Evolutionary conservation across 352 stramenopile species (phyloP).

Genomic region (Phytophthora pinifolia): DNA sequence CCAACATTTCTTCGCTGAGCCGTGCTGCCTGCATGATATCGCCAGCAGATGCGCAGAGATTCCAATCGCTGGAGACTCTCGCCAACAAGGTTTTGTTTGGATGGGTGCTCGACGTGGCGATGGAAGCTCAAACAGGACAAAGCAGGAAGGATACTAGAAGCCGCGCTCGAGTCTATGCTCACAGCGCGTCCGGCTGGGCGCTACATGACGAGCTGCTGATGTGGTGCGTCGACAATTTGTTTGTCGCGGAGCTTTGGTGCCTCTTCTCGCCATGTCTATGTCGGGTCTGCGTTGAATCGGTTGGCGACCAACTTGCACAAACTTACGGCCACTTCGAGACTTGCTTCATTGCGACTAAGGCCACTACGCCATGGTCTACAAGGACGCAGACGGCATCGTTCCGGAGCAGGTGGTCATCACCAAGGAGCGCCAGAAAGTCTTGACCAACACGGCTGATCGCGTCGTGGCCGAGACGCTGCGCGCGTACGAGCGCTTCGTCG

Average conservation of each 20-base stretch:
- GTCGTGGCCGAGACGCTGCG: constrained; percentile 60
- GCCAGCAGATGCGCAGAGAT: constrained; percentile 12
- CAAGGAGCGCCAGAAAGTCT: constrained; percentile 34
- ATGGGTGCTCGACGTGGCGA: constrained; percentile 18
- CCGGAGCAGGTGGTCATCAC: constrained; percentile 35
- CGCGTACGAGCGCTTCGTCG: constrained; percentile 51
- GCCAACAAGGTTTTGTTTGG: background rate
- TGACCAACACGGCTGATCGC: constrained; percentile 55
- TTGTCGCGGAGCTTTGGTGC: constrained; percentile 3
- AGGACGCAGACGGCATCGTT: constrained; percentile 23
- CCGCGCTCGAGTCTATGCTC: constrained; percentile 20
- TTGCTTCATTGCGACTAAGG: constrained; percentile 14
- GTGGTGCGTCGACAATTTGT: constrained; percentile 5
- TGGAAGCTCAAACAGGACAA: constrained; percentile 19
- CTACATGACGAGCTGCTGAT: constrained; percentile 20
- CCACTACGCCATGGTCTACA: constrained; percentile 25
- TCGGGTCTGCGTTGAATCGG: constrained; percentile 7
- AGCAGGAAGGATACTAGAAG: constrained; percentile 10
- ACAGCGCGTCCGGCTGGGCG: constrained; percentile 9
- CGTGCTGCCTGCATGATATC: constrained; percentile 1
- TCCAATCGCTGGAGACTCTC: constrained; percentile 12
- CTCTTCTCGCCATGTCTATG: background rate
- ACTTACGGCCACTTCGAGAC: constrained; percentile 26
- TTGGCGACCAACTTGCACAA: background rate
- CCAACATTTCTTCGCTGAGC: background rate